phyloP scores from a whole-genome alignment of 192 early-diverging fungal genomes.

The Coemansia sp. region DNA sequence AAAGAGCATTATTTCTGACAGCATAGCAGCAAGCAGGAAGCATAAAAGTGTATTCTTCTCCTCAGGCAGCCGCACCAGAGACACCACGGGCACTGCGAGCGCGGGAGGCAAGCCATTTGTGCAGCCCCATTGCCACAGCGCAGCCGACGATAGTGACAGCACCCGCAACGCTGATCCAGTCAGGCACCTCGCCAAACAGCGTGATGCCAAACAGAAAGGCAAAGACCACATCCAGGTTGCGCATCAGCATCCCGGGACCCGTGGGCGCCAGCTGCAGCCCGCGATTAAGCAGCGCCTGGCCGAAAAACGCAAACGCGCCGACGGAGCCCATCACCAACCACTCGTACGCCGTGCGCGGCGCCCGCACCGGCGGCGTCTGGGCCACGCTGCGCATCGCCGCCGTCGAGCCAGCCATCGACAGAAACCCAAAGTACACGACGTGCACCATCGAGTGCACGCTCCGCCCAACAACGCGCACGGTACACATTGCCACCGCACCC shows the following conservation, averaged over 20 bases:
- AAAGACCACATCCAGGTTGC: slow-evolving; percentile 81
- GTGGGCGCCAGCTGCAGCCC: slow-evolving; percentile 75
- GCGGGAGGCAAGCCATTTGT: slow-evolving; percentile 54
- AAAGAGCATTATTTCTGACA: too few species aligned
- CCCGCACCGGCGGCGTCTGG: slow-evolving; percentile 4
- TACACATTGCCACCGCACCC: slow-evolving; percentile 65
- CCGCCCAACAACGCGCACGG: slow-evolving; percentile 73
- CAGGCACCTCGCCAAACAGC: slow-evolving; percentile 69
- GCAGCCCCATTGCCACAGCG: slow-evolving; percentile 63
- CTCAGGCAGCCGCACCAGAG: background rate
- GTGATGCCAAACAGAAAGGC: slow-evolving; percentile 73
- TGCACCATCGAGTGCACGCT: slow-evolving; percentile 76
- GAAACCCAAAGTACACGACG: slow-evolving; percentile 73
- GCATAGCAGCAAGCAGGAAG: too few species aligned
- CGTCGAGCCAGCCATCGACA: slow-evolving; percentile 59
- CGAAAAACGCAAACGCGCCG: slow-evolving; percentile 65
- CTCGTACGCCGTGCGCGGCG: slow-evolving; percentile 50
- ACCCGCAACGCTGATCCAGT: slow-evolving; percentile 58
- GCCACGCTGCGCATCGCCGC: slow-evolving; percentile 43
- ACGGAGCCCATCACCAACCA: slow-evolving; percentile 55
- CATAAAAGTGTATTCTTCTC: background rate
- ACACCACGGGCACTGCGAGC: background rate
- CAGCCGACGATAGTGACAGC: slow-evolving; percentile 63
- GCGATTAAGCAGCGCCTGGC: slow-evolving; percentile 73
- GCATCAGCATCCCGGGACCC: slow-evolving; percentile 76